Percentiles rank a stretch among this genome's conserved stretches.
Evolutionary conservation across 2,329 filamentous ascomycete genomes (phyloP).

Genomic region (Aspergillus japonicus): DNA sequence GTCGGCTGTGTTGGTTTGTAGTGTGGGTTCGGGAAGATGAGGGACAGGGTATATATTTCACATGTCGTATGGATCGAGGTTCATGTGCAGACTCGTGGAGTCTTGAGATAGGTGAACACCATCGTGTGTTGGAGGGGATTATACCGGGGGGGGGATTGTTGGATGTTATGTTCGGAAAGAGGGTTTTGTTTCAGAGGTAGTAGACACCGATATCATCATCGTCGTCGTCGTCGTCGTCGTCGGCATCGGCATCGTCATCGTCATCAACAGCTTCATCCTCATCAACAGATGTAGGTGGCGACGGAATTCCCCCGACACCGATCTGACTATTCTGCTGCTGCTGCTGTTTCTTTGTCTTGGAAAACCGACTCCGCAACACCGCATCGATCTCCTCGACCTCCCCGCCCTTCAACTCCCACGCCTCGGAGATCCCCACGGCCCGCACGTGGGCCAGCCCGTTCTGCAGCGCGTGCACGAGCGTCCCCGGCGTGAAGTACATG

Average conservation of each 20-base stretch:
- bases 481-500: slow-evolving; percentile 22
- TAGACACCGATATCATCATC: slow-evolving; percentile 18
- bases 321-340: background rate
- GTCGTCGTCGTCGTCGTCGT: background rate
- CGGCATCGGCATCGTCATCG: background rate
- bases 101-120: too few relatives aligned
- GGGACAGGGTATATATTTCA: too few relatives aligned
- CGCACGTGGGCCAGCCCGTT: slow-evolving; percentile 26
- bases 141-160: too few relatives aligned
- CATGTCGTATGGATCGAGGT: too few relatives aligned
- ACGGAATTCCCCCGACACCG: background rate
- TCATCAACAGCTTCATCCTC: background rate
- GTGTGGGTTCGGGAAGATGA: too few relatives aligned
- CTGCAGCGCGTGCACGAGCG: slow-evolving; percentile 23
- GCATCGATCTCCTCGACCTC: slow-evolving; percentile 32
- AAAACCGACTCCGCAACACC: slow-evolving; percentile 21
- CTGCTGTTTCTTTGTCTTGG: background rate
- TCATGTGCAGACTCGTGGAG: background rate
- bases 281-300: background rate
- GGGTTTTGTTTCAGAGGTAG: slow-evolving; percentile 11
- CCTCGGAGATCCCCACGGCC: slow-evolving; percentile 28
- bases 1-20: too few relatives aligned
- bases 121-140: too few relatives aligned
- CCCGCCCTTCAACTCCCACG: slow-evolving; percentile 25
- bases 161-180: too few relatives aligned